These are phyloP conservation scores for Sugiyamaella qingdaonensis DNA, from an alignment of 805 yeast genomes.

Conservation along the genomic window DNA sequence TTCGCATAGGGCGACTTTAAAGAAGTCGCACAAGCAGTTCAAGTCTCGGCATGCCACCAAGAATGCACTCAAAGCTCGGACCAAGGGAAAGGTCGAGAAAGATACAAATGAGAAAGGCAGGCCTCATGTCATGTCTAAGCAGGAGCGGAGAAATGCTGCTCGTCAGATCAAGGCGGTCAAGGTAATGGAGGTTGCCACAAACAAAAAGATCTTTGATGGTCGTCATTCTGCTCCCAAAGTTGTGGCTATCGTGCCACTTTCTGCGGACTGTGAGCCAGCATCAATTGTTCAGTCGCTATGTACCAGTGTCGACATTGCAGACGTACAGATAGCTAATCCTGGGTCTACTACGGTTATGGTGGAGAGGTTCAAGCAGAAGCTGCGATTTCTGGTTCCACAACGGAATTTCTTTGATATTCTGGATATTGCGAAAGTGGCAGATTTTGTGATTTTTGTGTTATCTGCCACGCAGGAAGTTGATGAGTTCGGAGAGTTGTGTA, in stretches of 20 bases:
- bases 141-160: constrained; percentile 67
- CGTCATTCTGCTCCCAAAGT: constrained; percentile 76
- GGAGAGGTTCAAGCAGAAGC: constrained; percentile 65
- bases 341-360: constrained; percentile 32
- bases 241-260: constrained; percentile 73
- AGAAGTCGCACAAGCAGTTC: constrained; percentile 83
- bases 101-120: constrained; percentile 30
- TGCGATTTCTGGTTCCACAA: constrained; percentile 63
- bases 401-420: constrained; percentile 61
- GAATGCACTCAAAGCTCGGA: constrained; percentile 72
- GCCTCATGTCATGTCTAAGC: constrained; percentile 24
- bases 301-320: constrained; percentile 20
- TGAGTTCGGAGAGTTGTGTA: constrained; percentile 78
- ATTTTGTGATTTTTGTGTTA: constrained; percentile 83
- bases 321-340: constrained; percentile 15
- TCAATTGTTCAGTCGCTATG: constrained; percentile 25
- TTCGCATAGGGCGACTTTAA: constrained; percentile 79
- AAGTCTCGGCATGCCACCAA: constrained; percentile 90
- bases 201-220: constrained; percentile 75
- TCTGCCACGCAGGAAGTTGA: constrained; percentile 85
- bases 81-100: constrained; percentile 84
- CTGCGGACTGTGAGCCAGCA: constrained; percentile 55
- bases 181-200: constrained; percentile 53
- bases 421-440: constrained; percentile 86
- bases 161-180: constrained; percentile 75